phyloP scores from a whole-genome alignment of 441 rosid genomes.

The Viola pubescens region DNA sequence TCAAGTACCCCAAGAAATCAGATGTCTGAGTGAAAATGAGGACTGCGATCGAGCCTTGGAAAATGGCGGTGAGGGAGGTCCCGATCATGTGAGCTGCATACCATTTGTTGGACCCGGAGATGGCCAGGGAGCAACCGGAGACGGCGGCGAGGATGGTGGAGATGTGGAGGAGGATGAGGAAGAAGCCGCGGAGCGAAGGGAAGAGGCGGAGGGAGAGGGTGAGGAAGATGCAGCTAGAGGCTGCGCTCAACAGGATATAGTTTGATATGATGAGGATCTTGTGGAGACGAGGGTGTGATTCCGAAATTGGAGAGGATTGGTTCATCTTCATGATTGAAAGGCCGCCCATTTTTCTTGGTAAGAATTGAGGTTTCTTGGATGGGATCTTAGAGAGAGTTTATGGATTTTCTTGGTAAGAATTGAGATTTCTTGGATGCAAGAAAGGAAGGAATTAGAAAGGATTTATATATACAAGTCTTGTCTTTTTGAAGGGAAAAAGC shows the following conservation, averaged over 20 bases:
- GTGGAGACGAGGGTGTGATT: slow-evolving; percentile 49
- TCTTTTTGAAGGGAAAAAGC: not conserved
- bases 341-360: not conserved
- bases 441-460: not conserved
- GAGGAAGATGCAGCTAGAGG: slow-evolving; percentile 85
- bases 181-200: slow-evolving; percentile 67
- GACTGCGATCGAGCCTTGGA: slow-evolving; percentile 76
- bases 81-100: slow-evolving; percentile 81
- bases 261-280: slow-evolving; percentile 63
- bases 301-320: slow-evolving; percentile 17
- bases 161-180: slow-evolving; percentile 67
- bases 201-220: slow-evolving; percentile 79
- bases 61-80: slow-evolving; percentile 67
- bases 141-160: slow-evolving; percentile 59
- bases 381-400: not conserved
- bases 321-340: slow-evolving; percentile 20
- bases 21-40: slow-evolving; percentile 60
- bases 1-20: slow-evolving; percentile 48
- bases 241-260: slow-evolving; percentile 77
- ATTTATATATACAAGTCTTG: not conserved
- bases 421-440: not conserved
- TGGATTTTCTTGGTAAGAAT: not conserved
- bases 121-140: slow-evolving; percentile 58
- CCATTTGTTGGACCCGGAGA: slow-evolving; percentile 37
- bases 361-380: not conserved